These are phyloP conservation scores for Stemphylium lycopersici DNA, from an alignment of 2,329 filamentous ascomycete species.

Conservation along the genomic window DNA sequence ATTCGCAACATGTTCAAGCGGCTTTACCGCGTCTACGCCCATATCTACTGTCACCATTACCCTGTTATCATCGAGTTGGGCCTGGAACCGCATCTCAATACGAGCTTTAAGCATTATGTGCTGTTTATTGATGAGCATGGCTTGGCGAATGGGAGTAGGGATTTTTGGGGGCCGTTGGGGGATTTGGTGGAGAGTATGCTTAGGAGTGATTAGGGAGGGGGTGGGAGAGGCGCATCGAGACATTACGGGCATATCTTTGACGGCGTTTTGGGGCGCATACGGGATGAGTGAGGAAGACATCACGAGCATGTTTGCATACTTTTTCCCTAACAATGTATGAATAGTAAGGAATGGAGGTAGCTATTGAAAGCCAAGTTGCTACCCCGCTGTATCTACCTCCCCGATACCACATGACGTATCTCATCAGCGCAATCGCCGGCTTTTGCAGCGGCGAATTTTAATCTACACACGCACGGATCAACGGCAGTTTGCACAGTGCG, in stretches of 20 bases:
- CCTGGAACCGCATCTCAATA: constrained; percentile 96
- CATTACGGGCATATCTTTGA: no score
- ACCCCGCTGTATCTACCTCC: background rate
- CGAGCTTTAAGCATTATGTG: constrained; percentile 99
- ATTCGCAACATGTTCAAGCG: constrained; percentile 99
- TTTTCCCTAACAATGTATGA: constrained; percentile 23
- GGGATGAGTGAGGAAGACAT: background rate
- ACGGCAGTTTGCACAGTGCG: constrained; percentile 16
- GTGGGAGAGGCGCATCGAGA: background rate
- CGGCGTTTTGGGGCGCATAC: background rate
- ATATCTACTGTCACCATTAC: constrained; percentile 98
- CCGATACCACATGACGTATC: background rate
- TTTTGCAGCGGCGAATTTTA: background rate
- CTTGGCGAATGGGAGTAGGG: constrained; percentile 82
- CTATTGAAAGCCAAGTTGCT: no score
- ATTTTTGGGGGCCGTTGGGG: constrained; percentile 95
- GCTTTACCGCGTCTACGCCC: constrained; percentile 96
- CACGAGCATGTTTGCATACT: constrained; percentile 11
- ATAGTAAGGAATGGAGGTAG: no score
- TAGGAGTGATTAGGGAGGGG: constrained; percentile 69
- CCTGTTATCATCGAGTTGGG: constrained; percentile 94
- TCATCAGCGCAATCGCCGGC: background rate
- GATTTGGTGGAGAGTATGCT: constrained; percentile 98
- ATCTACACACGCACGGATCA: constrained; percentile 9
- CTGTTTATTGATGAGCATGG: constrained; percentile 97